Base-by-base conservation (phyloP, 495 filamentous ascomycete species). In the Aspergillus leporis region DNA sequence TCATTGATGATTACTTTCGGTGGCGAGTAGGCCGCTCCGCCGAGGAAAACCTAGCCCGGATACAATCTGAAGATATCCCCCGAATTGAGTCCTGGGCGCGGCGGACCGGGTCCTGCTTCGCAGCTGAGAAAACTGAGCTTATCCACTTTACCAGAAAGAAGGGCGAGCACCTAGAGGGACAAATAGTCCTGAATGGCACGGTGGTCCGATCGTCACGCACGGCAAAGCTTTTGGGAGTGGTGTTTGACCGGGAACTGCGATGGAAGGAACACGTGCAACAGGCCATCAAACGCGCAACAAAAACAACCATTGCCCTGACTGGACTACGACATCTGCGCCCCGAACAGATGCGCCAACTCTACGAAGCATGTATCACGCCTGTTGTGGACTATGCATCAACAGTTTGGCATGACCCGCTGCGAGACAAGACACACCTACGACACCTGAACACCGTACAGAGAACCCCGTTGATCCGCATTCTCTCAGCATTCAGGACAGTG, bases 1-100 rank as follows among this genome's bases (percentile, higher is more conserved):
- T 64, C 23, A 71, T 69, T 36, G 56, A 71, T 16, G 59, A 69
- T 51, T 69, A 67, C 38, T 68, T 69, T 32, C 49, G 60, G 3
- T 64, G 52, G 62, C 58, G 55, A 19, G 61, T 56, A 2, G 62
- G 62, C 9, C 38, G 14, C 5, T 61, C 56, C 5, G 60, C 64
- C 12, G 62, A 67, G 12, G 49, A 62, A 1, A 71, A 71, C 38
- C 4, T 66, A 14, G 53, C 36, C 6, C 63, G 53, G 21, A 58
- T 68, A 13, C 40, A 64, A 45, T 18, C 52, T 6, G 48, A 68
- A 14, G 59, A 70, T 46, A 65, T 69, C 13, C 58, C 64, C 1
- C 57, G 66, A 0, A 69, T 66, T 25, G 56, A 71, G 25, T 14
- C 1, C 21, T 69, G 47, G 68, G 62, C 60, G 0, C 45, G 51